A percentile compares a stretch with the other conserved stretches of the same genome.
phyloP scores from a whole-genome alignment of 805 yeast species.

The Middelhovenomyces tepae region DNA sequence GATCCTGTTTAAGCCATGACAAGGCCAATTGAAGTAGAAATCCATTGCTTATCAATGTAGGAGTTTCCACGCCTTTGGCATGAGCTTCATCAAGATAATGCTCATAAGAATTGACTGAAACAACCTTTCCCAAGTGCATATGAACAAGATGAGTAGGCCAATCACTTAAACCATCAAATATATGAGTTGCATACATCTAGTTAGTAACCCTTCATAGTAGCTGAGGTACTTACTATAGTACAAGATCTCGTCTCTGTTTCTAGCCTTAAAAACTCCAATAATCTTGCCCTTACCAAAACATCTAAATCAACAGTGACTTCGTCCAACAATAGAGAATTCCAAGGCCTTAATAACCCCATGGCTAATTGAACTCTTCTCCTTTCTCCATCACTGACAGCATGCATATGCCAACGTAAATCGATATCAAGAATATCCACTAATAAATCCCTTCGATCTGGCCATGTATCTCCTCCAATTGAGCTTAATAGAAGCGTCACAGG shows the following conservation, averaged over 20 bases:
- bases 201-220: conserved; percentile 1
- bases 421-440: conserved; percentile 74
- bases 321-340: conserved; percentile 80
- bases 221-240: conserved; percentile 45
- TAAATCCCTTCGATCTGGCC: conserved; percentile 64
- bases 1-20: conserved; percentile 31
- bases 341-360: conserved; percentile 88
- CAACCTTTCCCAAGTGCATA: conserved; percentile 55
- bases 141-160: conserved; percentile 89
- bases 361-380: conserved; percentile 87
- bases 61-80: conserved; percentile 10
- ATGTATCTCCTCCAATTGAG: conserved; percentile 75
- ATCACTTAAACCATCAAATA: conserved; percentile 83
- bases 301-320: conserved; percentile 97
- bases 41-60: conserved; percentile 17
- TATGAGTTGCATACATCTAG: conserved; percentile 73
- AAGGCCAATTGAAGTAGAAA: conserved; percentile 28
- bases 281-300: conserved; percentile 74
- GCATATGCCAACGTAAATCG: conserved; percentile 88
- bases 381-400: conserved; percentile 87
- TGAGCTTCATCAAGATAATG: conserved; percentile 13
- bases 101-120: conserved; percentile 18
- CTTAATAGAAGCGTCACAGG: conserved; percentile 72
- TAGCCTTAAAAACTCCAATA: conserved; percentile 57
- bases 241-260: conserved; percentile 67